Conservation (phyloP, 352 stramenopile species). For the Pelagophyceae sp. region DNA sequence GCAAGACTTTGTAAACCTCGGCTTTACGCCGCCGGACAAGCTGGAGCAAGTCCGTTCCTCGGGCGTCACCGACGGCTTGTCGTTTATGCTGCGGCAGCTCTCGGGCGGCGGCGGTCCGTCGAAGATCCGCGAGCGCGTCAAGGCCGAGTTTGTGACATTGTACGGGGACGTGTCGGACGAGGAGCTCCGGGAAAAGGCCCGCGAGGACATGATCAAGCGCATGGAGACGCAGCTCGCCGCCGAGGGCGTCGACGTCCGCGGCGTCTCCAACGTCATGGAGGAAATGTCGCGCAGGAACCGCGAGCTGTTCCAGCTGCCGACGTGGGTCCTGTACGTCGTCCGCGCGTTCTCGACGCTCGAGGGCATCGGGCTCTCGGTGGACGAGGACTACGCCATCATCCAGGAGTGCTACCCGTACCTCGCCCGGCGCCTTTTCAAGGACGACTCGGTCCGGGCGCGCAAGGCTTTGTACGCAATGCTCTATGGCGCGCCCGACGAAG, state of each 20-base stretch:
- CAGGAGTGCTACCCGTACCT: slow-evolving; percentile 64
- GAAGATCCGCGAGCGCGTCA: slow-evolving; percentile 17
- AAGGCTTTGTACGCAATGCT: slow-evolving; percentile 37
- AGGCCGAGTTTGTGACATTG: slow-evolving; percentile 8
- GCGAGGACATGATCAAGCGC: slow-evolving; percentile 16
- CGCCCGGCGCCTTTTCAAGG: slow-evolving; percentile 50
- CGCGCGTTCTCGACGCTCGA: slow-evolving; percentile 50
- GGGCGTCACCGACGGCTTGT: slow-evolving; percentile 24
- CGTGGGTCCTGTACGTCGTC: slow-evolving; percentile 47
- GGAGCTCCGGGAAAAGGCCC: slow-evolving; percentile 1
- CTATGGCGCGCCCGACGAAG: slow-evolving; percentile 30
- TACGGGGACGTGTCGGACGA: slow-evolving; percentile 19
- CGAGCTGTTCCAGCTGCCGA: slow-evolving; percentile 51
- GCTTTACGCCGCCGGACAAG: slow-evolving; percentile 25
- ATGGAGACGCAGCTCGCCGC: slow-evolving; percentile 5
- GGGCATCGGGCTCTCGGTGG: slow-evolving; percentile 43
- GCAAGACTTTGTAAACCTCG: slow-evolving; percentile 25
- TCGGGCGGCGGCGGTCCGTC: slow-evolving; percentile 20
- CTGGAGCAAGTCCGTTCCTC: not conserved
- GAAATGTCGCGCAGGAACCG: slow-evolving; percentile 46
- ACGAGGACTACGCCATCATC: slow-evolving; percentile 56
- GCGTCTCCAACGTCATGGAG: slow-evolving; percentile 38
- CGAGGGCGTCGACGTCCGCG: slow-evolving; percentile 21
- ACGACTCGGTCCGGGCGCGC: slow-evolving; percentile 41
- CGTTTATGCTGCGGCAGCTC: slow-evolving; percentile 21